These are phyloP conservation scores for Fremontodendron californicum DNA, from an alignment of 345 rosid genomes.

Conservation along the genomic window DNA sequence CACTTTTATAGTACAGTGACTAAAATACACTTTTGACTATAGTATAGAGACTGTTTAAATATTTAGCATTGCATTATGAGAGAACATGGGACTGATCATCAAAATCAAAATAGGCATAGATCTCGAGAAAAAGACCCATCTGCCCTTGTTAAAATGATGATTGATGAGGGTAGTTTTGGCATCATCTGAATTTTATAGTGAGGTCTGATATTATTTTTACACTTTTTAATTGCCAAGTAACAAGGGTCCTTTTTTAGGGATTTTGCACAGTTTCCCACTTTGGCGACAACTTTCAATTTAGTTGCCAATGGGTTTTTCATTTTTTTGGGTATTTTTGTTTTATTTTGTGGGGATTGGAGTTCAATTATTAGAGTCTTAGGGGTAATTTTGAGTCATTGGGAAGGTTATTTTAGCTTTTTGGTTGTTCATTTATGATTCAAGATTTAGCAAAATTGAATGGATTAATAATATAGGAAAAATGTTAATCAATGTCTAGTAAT, in stretches of 20 bases:
- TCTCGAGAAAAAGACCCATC: neutral
- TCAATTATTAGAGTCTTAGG: slow-evolving; percentile 4
- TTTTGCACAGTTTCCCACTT: slow-evolving; percentile 5
- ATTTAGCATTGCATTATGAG: too few species aligned
- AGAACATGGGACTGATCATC: slow-evolving; percentile 28
- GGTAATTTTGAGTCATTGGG: neutral
- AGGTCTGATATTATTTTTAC: neutral
- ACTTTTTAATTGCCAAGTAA: neutral
- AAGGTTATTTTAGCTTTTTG: neutral
- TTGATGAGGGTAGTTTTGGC: neutral
- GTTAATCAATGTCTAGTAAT: too few species aligned
- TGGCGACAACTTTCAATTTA: neutral
- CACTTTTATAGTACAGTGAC: too few species aligned
- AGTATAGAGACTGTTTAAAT: too few species aligned
- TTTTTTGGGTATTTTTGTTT: neutral
- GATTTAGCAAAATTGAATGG: neutral
- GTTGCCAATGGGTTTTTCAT: neutral
- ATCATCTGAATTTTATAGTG: neutral
- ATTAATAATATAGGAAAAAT: too few species aligned
- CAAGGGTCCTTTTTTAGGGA: neutral
- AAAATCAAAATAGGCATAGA: slow-evolving; percentile 16
- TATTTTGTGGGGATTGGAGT: neutral
- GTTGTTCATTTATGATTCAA: neutral
- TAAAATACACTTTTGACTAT: too few species aligned
- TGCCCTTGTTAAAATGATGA: neutral